These are phyloP conservation scores for Rhazya stricta DNA, from an alignment of 257 asterid species.

Conservation along the genomic window DNA sequence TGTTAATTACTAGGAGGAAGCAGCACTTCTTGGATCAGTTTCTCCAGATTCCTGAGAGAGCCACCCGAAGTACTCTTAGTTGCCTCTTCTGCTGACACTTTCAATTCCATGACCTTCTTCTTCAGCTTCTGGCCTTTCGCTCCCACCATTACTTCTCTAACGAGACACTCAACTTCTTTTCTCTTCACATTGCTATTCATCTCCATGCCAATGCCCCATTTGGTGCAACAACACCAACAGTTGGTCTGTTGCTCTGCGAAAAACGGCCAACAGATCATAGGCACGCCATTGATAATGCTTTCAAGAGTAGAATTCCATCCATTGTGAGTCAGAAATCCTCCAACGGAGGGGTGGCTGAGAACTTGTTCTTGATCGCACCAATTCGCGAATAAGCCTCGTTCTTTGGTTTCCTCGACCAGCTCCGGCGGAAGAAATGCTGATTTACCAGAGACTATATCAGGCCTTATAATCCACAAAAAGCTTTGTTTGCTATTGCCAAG, in stretches of 20 bases:
- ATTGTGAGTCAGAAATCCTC: conserved; percentile 54
- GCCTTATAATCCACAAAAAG: conserved; percentile 52
- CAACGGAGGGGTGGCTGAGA: conserved; percentile 39
- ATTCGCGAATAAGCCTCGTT: conserved; percentile 30
- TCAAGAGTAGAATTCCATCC: conserved; percentile 61
- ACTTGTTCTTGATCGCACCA: conserved; percentile 63
- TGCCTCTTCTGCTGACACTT: conserved; percentile 26
- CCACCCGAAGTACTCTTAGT: conserved; percentile 9
- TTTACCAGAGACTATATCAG: conserved; percentile 45
- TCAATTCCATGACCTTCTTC: conserved; percentile 34
- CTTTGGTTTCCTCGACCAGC: conserved; percentile 29
- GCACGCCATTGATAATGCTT: conserved; percentile 35
- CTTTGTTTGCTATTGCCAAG: conserved; percentile 36
- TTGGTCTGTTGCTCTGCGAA: conserved; percentile 55
- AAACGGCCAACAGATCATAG: conserved; percentile 66
- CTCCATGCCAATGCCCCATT: conserved; percentile 47
- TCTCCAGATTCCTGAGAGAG: conserved; percentile 31
- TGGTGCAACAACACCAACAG: conserved; percentile 39
- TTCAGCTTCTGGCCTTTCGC: conserved; percentile 32
- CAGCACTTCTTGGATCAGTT: conserved; percentile 25
- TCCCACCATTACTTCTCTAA: conserved; percentile 38
- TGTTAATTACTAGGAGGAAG: not conserved
- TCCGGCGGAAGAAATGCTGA: conserved; percentile 24
- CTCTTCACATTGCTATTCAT: conserved; percentile 44
- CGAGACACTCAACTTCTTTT: conserved; percentile 36